Evolutionary conservation across 2,329 filamentous ascomycete genomes (phyloP), one percentile per base, ranked within the genome.

Genomic region (Karstenula rhodostoma): DNA sequence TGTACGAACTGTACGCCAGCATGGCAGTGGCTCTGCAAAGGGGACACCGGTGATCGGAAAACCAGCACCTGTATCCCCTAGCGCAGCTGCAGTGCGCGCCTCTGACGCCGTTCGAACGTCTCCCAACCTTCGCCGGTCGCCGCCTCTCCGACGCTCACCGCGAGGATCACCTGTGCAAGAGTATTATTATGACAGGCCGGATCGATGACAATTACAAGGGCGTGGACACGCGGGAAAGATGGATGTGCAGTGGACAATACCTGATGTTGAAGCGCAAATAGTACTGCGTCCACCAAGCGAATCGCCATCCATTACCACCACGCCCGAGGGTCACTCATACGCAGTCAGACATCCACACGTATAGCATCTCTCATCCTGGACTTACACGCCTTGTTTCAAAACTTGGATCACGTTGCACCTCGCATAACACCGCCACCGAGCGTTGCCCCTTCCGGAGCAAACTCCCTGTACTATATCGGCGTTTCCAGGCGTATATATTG

Each of bases 191-290:
- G 58, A 53, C 4, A 58, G 66, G 37, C 68, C 68, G 57, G 69
- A 70, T 29, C 67, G 68, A 65, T 76, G 74, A 77, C 74, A 71
- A 58, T 62, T 67, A 70, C 66, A 67, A 67, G 72, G 73, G 72
- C 51, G 64, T 64, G 73, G 74, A 53, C 69, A 70, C 56, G 55
- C 69, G 62, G 70, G 73, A 49, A 76, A 72, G 60, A 75, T 77
- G 73, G 70, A 75, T 55, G 74, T 77, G 13, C 69, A 76, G 60
- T 77, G 73, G 73, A 73, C 72, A 9, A 70, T 71, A 27, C 67
- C 73, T 12, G 72, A 73, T 51, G 64, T 70, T 29, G 73, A 77
- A 61, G 74, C 74, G 15, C 67, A 77, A 32, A 66, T 76, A 32
- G 69, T 75, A 33, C 70, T 77, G 37, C 61, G 75, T 8, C 73